A percentile compares a stretch with the other conserved stretches of the same genome.
Evolutionary conservation across 352 stramenopile species (phyloP).

Genomic region (Phytophthora litchii): DNA sequence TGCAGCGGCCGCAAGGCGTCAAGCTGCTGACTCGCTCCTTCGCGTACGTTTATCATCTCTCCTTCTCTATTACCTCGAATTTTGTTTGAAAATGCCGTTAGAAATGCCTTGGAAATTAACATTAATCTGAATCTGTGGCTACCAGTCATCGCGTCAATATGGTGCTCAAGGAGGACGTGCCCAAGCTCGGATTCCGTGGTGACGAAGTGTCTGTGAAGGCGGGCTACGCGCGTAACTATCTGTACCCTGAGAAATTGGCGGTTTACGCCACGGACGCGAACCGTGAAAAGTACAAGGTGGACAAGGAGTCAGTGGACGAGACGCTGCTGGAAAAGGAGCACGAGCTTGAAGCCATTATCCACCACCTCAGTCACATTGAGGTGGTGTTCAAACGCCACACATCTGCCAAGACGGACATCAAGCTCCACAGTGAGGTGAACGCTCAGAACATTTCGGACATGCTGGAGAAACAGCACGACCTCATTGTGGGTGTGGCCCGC

Average conservation of each 20-base stretch:
- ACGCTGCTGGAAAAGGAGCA: slow-evolving; percentile 62
- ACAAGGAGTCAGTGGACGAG: slow-evolving; percentile 62
- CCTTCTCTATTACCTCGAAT: not conserved
- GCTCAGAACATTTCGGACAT: slow-evolving; percentile 87
- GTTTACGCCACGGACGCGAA: slow-evolving; percentile 94
- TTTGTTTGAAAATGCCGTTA: slow-evolving; percentile 3
- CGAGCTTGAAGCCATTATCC: slow-evolving; percentile 64
- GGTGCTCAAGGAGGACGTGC: slow-evolving; percentile 87
- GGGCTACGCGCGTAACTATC: slow-evolving; percentile 93
- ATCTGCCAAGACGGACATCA: slow-evolving; percentile 56
- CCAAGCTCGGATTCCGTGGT: slow-evolving; percentile 86
- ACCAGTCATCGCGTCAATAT: slow-evolving; percentile 81
- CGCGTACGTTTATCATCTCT: slow-evolving; percentile 46
- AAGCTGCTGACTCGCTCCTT: slow-evolving; percentile 62
- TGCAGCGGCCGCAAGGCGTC: slow-evolving; percentile 51
- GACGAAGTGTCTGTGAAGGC: slow-evolving; percentile 93
- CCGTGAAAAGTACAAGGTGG: slow-evolving; percentile 83
- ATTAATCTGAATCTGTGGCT: slow-evolving; percentile 16
- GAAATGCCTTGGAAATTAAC: slow-evolving; percentile 12
- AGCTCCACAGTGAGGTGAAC: slow-evolving; percentile 74
- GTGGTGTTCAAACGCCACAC: slow-evolving; percentile 87
- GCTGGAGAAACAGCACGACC: slow-evolving; percentile 83
- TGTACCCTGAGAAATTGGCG: slow-evolving; percentile 94
- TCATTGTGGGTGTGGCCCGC: slow-evolving; percentile 81
- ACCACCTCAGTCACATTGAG: slow-evolving; percentile 61